Conservation (phyloP, 495 filamentous ascomycete species). For the Penicillium alfredii region DNA sequence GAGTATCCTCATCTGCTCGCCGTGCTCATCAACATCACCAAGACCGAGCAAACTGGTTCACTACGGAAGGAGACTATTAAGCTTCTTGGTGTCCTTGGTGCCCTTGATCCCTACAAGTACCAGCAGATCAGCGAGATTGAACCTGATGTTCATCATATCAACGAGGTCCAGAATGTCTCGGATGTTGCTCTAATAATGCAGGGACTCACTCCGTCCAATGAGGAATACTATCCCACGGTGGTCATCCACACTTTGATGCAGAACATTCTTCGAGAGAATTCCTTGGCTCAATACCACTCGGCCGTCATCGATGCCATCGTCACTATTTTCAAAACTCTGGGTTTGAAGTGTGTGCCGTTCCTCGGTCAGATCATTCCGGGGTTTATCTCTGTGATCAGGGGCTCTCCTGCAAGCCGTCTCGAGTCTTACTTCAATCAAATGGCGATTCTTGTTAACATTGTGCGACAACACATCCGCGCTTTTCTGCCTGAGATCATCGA, state of each 20-base stretch:
- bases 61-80: conserved; percentile 92
- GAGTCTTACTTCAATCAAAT: conserved; percentile 97
- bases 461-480: conserved; percentile 89
- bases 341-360: conserved; percentile 91
- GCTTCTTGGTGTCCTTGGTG: conserved; percentile 91
- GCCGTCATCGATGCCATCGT: conserved; percentile 98
- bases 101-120: conserved; percentile 92
- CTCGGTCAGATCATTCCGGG: conserved; percentile 89
- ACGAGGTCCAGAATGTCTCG: conserved; percentile 60
- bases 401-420: conserved; percentile 62
- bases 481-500: conserved; percentile 78
- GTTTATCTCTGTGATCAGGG: conserved; percentile 79
- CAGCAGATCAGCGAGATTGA: conserved; percentile 54
- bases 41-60: conserved; percentile 75
- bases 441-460: conserved; percentile 86
- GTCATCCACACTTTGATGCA: conserved; percentile 92
- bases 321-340: conserved; percentile 94
- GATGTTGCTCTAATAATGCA: conserved; percentile 98
- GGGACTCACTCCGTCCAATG: conserved; percentile 90
- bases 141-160: conserved; percentile 46
- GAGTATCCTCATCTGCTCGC: conserved; percentile 90
- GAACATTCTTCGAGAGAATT: conserved; percentile 79
- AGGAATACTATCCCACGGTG: conserved; percentile 97
- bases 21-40: conserved; percentile 88
- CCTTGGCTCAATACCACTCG: conserved; percentile 81